Evolutionary conservation across 345 rosid genomes (phyloP), one percentile per base, ranked within the genome.

Genomic region (Gossypium anomalum): DNA sequence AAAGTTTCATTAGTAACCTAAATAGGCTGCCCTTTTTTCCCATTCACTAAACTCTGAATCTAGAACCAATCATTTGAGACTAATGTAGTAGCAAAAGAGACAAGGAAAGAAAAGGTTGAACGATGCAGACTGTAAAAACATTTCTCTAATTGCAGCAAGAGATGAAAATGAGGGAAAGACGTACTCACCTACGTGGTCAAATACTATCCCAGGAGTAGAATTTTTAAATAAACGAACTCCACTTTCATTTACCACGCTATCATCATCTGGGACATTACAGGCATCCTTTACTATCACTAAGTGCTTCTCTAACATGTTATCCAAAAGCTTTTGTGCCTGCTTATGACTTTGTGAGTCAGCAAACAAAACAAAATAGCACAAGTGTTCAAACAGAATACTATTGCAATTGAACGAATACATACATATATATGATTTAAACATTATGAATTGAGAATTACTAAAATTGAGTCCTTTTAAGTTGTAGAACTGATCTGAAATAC

Each of bases 291-390:
- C 93, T 45, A 89, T 76, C 76, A 73, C 84, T 72, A 95, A 67
- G 56, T 53, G 86, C 82, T 81, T 90, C 81, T 88, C 96, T 69
- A 95, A 66, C 25, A 91, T 84, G 47, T 83, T 85, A 77, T 93
- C 89, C 89, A 95, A 83, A 81, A 89, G 80, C 78, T 89, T 90
- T 75, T 89, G 92, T 41, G 90, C 96, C 96, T 95, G 96, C 78
- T 72, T 16, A 72, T 16, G 22, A 75, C 16, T 20, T 38, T 25
- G 56, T 34, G 52, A 71, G 38, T 71, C 7, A 22, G 7, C 25
- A 38, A 38, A 48, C 59, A 61, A 27, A 47, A 47, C 59, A 45
- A 60, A 9, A 7, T 3, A 71, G 25, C 27, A 29, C 47, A 52
- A 51, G 20, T 14, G 22, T 52, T 19, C 15, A 29, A 51, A 72